A percentile compares a stretch with the other conserved stretches of the same genome.
phyloP scores from a whole-genome alignment of 306 rosid genomes.

The Medicago ruthenica region DNA sequence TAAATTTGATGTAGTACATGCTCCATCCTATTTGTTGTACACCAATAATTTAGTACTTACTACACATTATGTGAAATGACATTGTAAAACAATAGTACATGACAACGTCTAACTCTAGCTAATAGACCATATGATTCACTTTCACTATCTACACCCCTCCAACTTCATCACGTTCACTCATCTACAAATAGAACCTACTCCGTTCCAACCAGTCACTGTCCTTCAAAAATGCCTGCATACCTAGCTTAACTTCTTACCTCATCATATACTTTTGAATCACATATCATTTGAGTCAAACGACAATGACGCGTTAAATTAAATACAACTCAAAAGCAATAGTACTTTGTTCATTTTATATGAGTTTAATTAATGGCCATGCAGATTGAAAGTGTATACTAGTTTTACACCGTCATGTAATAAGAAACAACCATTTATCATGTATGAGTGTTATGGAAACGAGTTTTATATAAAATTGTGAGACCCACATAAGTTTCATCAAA shows the following conservation, averaged over 20 bases:
- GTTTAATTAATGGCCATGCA: too few species aligned
- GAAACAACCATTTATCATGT: too few species aligned
- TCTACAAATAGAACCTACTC: conserved; percentile 14
- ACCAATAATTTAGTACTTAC: background rate
- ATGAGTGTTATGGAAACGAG: too few species aligned
- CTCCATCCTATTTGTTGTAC: background rate
- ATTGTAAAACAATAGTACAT: background rate
- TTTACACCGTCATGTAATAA: too few species aligned
- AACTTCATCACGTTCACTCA: background rate
- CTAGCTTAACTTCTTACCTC: conserved; percentile 7
- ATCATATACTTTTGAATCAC: background rate
- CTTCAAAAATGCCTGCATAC: conserved; percentile 15
- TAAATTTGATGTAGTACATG: background rate
- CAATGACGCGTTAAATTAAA: conserved; percentile 18
- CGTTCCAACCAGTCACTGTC: conserved; percentile 17
- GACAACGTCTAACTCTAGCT: background rate
- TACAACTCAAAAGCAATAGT: background rate
- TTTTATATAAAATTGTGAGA: too few species aligned
- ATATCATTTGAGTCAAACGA: conserved; percentile 32
- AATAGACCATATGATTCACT: background rate
- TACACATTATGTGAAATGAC: background rate
- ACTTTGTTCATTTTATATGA: too few species aligned
- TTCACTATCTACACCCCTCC: background rate
- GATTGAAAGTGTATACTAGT: too few species aligned
- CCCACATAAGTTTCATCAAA: too few species aligned